A percentile compares a stretch with the other conserved stretches of the same genome.
phyloP scores from a whole-genome alignment of 2,329 filamentous ascomycete genomes.

The Lasiodiplodia theobromae region DNA sequence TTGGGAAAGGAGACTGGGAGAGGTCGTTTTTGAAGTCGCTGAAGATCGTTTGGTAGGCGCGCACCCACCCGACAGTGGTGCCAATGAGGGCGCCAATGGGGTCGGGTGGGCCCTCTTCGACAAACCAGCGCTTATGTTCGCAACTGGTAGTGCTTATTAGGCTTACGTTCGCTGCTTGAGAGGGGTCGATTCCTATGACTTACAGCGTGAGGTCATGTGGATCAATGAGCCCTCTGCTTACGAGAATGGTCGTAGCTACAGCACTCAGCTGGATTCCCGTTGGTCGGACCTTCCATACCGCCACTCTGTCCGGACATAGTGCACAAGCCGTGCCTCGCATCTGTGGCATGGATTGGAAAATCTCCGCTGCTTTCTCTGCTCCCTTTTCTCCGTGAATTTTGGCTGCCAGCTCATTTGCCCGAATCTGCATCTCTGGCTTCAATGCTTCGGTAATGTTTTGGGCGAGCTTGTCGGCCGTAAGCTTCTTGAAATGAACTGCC shows the following conservation, averaged over 20 bases:
- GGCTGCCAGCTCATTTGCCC: neutral
- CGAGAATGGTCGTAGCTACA: neutral
- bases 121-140: slow-evolving; percentile 13
- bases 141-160: neutral
- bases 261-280: slow-evolving; percentile 1
- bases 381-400: neutral
- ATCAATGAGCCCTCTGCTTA: neutral
- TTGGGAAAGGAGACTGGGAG: neutral
- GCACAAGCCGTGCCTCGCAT: neutral
- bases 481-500: slow-evolving; percentile 69
- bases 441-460: slow-evolving; percentile 64
- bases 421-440: neutral
- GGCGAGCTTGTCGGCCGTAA: slow-evolving; percentile 69
- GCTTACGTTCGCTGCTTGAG: neutral
- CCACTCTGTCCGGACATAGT: slow-evolving; percentile 1
- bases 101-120: slow-evolving; percentile 16
- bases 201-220: slow-evolving; percentile 8
- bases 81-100: slow-evolving; percentile 6
- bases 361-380: neutral
- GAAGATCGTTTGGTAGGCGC: slow-evolving; percentile 1
- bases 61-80: neutral
- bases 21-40: slow-evolving; percentile 15
- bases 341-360: neutral
- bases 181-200: neutral
- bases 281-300: neutral